These are phyloP conservation scores for Chlamydomonas sp. DNA, from an alignment of 139 green algal species.

Conservation along the genomic window DNA sequence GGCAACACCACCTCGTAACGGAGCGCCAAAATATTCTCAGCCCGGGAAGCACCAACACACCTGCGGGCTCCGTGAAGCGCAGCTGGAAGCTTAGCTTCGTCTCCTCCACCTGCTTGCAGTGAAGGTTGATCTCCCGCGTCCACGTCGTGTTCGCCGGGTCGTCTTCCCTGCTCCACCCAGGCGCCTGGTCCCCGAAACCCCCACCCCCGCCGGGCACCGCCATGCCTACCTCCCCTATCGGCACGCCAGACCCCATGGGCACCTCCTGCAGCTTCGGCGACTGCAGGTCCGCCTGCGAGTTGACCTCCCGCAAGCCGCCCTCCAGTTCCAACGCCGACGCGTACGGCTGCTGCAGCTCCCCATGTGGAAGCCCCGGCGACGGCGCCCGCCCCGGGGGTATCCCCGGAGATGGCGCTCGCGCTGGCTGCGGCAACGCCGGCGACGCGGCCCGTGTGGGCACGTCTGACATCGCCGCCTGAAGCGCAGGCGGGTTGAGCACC, in stretches of 20 bases:
- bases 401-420: neutral
- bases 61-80: constrained; percentile 73
- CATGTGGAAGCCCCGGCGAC: neutral
- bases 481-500: neutral
- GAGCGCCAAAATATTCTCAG: too few species aligned
- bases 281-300: constrained; percentile 4
- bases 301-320: neutral
- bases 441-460: neutral
- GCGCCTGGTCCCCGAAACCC: too few species aligned
- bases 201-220: too few species aligned
- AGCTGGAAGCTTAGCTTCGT: constrained; percentile 80
- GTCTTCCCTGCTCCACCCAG: neutral
- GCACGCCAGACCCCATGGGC: neutral
- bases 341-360: neutral
- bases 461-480: constrained; percentile 24
- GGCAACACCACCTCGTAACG: too few species aligned
- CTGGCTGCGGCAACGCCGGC: neutral
- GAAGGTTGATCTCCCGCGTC: constrained; percentile 69
- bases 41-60: too few species aligned
- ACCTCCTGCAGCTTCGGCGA: constrained; percentile 24
- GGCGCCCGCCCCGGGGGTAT: neutral
- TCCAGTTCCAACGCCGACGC: too few species aligned
- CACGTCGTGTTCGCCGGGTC: neutral
- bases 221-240: too few species aligned
- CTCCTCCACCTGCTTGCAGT: constrained; percentile 74